phyloP scores from a whole-genome alignment of 2,329 filamentous ascomycete genomes.

The Parasarocladium wereldwijsianum region DNA sequence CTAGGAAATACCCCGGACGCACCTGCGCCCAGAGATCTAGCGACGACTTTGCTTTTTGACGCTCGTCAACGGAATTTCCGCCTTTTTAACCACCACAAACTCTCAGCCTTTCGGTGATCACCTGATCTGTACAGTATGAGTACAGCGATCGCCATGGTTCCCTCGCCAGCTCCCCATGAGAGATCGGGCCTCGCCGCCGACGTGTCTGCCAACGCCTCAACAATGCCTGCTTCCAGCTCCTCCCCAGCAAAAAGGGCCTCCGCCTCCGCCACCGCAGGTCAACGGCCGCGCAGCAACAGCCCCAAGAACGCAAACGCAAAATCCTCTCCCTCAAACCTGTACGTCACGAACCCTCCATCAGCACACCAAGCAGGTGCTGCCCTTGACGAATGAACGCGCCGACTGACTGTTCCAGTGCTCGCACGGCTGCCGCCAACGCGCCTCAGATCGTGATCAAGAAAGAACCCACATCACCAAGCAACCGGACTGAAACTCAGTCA shows the following conservation, averaged over 20 bases:
- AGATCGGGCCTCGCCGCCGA: constrained; percentile 38
- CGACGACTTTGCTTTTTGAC: too few relatives aligned
- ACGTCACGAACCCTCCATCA: too few relatives aligned
- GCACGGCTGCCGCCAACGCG: constrained; percentile 25
- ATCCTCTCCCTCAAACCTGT: constrained; percentile 45
- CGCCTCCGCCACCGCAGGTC: constrained; percentile 16
- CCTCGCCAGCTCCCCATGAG: constrained; percentile 53
- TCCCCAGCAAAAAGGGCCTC: constrained; percentile 29
- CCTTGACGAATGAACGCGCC: not conserved
- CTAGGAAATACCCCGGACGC: too few relatives aligned
- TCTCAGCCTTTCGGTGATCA: too few relatives aligned
- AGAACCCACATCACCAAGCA: constrained; percentile 69
- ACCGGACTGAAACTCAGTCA: constrained; percentile 56
- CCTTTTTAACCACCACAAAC: too few relatives aligned
- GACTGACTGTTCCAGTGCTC: constrained; percentile 1
- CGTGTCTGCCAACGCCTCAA: constrained; percentile 23
- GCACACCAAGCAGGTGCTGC: too few relatives aligned
- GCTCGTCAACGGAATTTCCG: too few relatives aligned
- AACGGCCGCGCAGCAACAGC: constrained; percentile 39
- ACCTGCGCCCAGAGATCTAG: too few relatives aligned
- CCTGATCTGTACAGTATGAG: too few relatives aligned
- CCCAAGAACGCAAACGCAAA: constrained; percentile 32
- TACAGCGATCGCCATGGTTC: constrained; percentile 53
- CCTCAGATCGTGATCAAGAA: constrained; percentile 94
- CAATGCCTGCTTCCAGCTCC: constrained; percentile 14